Conservation (phyloP, 441 rosid genomes). For the Sinapis alba region DNA sequence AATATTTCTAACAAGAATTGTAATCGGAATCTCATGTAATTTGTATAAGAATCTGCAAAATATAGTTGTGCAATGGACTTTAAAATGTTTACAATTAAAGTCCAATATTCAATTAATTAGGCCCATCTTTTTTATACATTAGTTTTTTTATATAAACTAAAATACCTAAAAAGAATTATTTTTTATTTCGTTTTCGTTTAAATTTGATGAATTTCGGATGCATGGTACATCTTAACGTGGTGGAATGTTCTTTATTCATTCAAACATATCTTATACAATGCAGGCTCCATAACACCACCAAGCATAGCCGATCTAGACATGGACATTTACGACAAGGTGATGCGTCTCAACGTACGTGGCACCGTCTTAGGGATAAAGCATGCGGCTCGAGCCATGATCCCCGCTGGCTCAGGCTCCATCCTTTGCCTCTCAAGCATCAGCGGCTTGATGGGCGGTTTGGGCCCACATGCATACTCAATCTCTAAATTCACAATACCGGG, state of each 20-base stretch:
- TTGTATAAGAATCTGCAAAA: neutral
- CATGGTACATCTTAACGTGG: neutral
- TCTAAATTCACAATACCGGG: conserved; percentile 8
- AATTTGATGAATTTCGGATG: neutral
- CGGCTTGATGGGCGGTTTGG: conserved; percentile 24
- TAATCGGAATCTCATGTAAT: neutral
- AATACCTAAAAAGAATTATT: neutral
- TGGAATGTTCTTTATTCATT: neutral
- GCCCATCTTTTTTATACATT: neutral
- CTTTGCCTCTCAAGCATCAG: conserved; percentile 44
- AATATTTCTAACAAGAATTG: neutral
- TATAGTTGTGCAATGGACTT: neutral
- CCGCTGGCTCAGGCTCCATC: conserved; percentile 42
- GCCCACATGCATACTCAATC: conserved; percentile 1
- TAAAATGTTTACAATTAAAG: no score
- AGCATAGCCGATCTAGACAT: conserved; percentile 40
- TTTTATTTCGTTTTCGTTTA: neutral
- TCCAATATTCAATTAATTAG: neutral
- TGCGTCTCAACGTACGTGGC: conserved; percentile 43
- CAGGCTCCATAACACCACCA: conserved; percentile 37
- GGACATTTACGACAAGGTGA: conserved; percentile 43
- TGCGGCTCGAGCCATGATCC: conserved; percentile 52
- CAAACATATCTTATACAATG: conserved; percentile 8
- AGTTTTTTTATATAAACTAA: neutral
- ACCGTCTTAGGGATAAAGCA: conserved; percentile 51